These are phyloP conservation scores for Saccharum spontaneum DNA, from an alignment of 176 grass and related monocot species.

Conservation along the genomic window DNA sequence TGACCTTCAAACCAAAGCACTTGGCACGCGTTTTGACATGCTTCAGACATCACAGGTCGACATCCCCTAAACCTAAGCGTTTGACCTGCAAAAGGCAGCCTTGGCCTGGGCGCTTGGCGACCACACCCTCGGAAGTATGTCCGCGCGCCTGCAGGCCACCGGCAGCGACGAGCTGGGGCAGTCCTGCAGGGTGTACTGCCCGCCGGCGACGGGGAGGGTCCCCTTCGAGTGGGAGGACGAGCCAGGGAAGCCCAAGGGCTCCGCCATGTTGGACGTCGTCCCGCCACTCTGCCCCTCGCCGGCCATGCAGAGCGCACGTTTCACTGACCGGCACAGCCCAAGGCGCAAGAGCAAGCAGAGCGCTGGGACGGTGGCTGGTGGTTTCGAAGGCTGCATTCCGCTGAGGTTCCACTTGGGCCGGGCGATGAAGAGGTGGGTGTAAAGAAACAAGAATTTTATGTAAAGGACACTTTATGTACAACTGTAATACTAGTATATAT, in stretches of 20 bases:
- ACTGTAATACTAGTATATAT: not conserved
- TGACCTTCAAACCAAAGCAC: constrained; percentile 54
- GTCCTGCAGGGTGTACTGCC: constrained; percentile 49
- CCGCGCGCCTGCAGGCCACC: not conserved
- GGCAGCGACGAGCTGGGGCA: constrained; percentile 28
- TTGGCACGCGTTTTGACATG: constrained; percentile 16
- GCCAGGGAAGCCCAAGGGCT: constrained; percentile 73
- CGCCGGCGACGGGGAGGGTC: constrained; percentile 27
- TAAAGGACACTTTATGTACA: not conserved
- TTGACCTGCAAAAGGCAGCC: constrained; percentile 37
- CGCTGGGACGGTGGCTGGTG: not conserved
- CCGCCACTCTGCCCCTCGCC: constrained; percentile 51
- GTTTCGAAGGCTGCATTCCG: constrained; percentile 39
- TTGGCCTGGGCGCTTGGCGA: not conserved
- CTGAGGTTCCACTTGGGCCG: constrained; percentile 39
- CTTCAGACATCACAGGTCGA: not conserved
- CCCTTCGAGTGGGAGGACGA: constrained; percentile 76
- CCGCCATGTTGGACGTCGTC: not conserved
- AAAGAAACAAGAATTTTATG: not conserved
- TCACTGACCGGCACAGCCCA: not conserved
- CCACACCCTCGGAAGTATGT: constrained; percentile 10
- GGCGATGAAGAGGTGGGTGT: constrained; percentile 39
- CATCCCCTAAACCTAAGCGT: constrained; percentile 25
- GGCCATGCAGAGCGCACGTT: constrained; percentile 60
- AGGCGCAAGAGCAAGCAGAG: not conserved